phyloP scores from a whole-genome alignment of 2,329 filamentous ascomycete genomes.

The Verticillium tricorpus region DNA sequence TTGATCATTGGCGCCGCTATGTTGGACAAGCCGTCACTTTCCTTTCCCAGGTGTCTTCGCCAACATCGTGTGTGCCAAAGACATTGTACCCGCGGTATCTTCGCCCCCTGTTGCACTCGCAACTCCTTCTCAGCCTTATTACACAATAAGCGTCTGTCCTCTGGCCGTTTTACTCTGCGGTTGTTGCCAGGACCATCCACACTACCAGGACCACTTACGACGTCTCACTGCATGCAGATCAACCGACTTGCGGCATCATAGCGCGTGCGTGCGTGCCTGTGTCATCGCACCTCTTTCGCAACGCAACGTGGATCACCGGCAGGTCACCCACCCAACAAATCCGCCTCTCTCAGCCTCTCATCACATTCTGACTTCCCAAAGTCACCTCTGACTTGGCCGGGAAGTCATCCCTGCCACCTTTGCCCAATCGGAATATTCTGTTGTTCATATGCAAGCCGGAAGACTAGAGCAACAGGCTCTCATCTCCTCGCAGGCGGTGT shows the following conservation, averaged over 20 bases:
- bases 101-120: neutral
- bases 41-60: neutral
- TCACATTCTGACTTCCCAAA: neutral
- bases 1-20: neutral
- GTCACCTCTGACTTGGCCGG: neutral
- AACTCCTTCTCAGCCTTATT: neutral
- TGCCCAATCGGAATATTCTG: neutral
- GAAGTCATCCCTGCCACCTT: neutral
- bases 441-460: neutral
- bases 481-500: neutral
- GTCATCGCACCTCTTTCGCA: neutral
- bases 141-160: neutral
- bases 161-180: neutral
- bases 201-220: neutral
- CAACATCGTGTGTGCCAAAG: neutral
- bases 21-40: neutral
- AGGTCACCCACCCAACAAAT: neutral
- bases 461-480: neutral
- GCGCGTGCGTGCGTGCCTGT: neutral
- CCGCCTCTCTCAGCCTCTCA: neutral
- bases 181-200: neutral
- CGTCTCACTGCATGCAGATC: constrained; percentile 1
- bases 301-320: neutral
- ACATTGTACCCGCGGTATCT: neutral
- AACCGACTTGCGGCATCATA: neutral